Base-by-base conservation (phyloP, 257 asterid genomes). In the Solanum peruvianum region DNA sequence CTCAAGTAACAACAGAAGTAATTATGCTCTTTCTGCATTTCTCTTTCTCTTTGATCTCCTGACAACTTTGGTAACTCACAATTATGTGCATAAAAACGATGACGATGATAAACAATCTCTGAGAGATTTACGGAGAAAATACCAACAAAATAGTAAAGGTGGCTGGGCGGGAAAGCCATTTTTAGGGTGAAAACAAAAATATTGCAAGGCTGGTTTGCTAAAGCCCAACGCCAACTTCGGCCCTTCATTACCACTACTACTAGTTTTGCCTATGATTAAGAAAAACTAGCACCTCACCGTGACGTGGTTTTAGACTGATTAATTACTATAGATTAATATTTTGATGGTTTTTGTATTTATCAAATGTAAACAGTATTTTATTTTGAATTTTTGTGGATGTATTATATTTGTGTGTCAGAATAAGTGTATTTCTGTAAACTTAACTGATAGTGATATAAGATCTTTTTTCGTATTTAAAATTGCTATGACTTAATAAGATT, bases 151-250 rank as follows among this genome's bases (percentile, higher is more conserved):
- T 49, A 91, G 87, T 37, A 86, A 70, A 82, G 31, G 39, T 49
- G 35, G 88, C 85, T 88, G 83, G 91, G 92, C 92, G 92, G 93
- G 93, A 90, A 91, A 89, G 23, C 86, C 83, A 15, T 86, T 78
- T 85, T 52, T 86, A 81, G 85, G 85, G 85, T 81, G 85, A 81
- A 81, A 81, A 81, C 64, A 81, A 52, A 78, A 27, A 78, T 31
- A 31, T 27, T 78, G 42, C 64, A 81, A 31, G 85, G 85, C 66
- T 78, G 62, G 27, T 77, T 25, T 45, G 42, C 31, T 78, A 15
- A 78, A 78, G 84, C 85, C 85, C 85, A 81, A 81, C 42, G 4
- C 44, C 41, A 29, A 18, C 6, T 81, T 81, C 27, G 69, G 69
- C 85, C 85, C 69, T 14, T 31, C 56, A 39, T 18, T 27, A 2